phyloP scores from a whole-genome alignment of 805 yeast genomes.

The Yarrowia keelungensis region DNA sequence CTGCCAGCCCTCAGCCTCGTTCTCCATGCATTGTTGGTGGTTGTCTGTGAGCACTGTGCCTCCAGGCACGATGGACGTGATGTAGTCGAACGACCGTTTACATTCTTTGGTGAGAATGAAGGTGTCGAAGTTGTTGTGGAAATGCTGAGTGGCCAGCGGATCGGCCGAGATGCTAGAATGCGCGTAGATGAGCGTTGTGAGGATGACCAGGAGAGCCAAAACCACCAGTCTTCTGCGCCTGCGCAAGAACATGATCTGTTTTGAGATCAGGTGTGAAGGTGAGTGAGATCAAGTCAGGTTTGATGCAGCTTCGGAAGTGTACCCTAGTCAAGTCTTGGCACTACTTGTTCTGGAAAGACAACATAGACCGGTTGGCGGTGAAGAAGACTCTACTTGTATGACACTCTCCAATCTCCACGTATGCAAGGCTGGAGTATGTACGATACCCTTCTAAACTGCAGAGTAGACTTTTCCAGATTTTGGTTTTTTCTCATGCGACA shows the following conservation, averaged over 20 bases:
- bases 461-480: constrained; percentile 5
- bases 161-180: constrained; percentile 22
- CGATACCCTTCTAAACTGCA: not conserved
- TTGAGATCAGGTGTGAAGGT: not conserved
- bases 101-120: constrained; percentile 32
- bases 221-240: constrained; percentile 26
- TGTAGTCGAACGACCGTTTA: constrained; percentile 21
- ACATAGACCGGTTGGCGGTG: too few relatives aligned
- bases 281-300: not conserved
- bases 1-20: constrained; percentile 2
- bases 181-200: constrained; percentile 4
- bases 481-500: constrained; percentile 8
- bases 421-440: not conserved
- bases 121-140: constrained; percentile 24
- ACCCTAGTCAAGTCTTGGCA: too few relatives aligned
- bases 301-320: too few relatives aligned
- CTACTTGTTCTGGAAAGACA: too few relatives aligned
- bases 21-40: not conserved
- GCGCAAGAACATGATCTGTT: constrained; percentile 2
- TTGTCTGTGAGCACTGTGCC: constrained; percentile 21
- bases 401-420: not conserved
- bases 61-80: constrained; percentile 1
- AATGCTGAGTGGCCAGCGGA: constrained; percentile 14
- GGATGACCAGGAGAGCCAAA: not conserved
- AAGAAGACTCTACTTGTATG: too few relatives aligned